Base-by-base conservation (phyloP, 805 yeast genomes). In the Wickerhamomyces queroliae region DNA sequence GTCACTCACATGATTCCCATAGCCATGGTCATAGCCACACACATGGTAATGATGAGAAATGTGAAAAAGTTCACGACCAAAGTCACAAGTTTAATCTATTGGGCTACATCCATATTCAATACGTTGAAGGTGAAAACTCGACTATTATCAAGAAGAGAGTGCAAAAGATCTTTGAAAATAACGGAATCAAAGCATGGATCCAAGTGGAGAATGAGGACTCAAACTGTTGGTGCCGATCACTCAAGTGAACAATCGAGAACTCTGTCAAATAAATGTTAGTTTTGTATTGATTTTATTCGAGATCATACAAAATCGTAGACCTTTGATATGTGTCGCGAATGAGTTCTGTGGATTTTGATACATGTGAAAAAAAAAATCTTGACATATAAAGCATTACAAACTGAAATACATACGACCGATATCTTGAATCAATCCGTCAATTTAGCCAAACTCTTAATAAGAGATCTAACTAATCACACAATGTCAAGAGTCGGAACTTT, bases 401-500 rank as follows among this genome's bases (percentile, higher is more conserved):
- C n/a, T n/a, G n/a, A n/a, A n/a, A n/a, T n/a, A n/a, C n/a, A n/a
- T n/a, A n/a, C n/a, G n/a, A n/a, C n/a, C n/a, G n/a, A n/a, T n/a
- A n/a, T n/a, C n/a, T n/a, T n/a, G n/a, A n/a, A n/a, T n/a, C n/a
- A n/a, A n/a, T n/a, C n/a, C n/a, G n/a, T n/a, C n/a, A n/a, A n/a
- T n/a, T n/a, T n/a, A n/a, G n/a, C n/a, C n/a, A n/a, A n/a, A n/a
- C n/a, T n/a, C n/a, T 26, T 12, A 12, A 36, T 2, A n/a, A 13
- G 28, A 7, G 19, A 4, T 10, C 10, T 12, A 18, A 6, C 28
- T 11, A 25, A 12, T 22, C 17, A 28, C 15, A 40, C 9, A 18
- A 91, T 93, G 99, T 88, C 97, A 3, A 73, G 96, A 64, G 96
- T 89, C 2, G 99, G 98, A 42, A 91, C 88, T 11, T 66, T 93